These are phyloP conservation scores for Coemansia sp. DNA, from an alignment of 192 early-diverging fungal genomes.

Conservation along the genomic window DNA sequence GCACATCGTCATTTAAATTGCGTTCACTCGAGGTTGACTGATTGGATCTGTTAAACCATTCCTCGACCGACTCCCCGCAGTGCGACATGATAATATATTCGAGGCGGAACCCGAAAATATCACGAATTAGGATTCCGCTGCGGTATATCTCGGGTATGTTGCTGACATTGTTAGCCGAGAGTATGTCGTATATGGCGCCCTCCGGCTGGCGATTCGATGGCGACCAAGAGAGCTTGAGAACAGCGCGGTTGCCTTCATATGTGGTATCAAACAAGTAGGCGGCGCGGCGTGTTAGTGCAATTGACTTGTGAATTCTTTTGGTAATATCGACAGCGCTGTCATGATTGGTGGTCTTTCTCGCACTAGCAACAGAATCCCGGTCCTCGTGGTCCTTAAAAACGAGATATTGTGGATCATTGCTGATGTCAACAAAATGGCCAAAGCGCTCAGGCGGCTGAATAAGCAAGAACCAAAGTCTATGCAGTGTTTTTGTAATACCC, in stretches of 20 bases:
- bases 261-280: neutral
- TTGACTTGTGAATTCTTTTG: neutral
- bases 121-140: slow-evolving; percentile 7
- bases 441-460: neutral
- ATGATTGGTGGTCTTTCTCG: neutral
- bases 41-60: neutral
- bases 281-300: neutral
- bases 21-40: neutral
- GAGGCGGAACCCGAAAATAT: slow-evolving; percentile 17
- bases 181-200: slow-evolving; percentile 11
- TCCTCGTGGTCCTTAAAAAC: neutral
- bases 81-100: slow-evolving; percentile 13
- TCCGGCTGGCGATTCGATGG: slow-evolving; percentile 1
- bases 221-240: slow-evolving; percentile 16
- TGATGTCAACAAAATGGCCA: neutral
- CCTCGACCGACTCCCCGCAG: slow-evolving; percentile 7
- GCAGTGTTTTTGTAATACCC: neutral
- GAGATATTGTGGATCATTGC: neutral
- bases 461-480: neutral
- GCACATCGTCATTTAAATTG: no score
- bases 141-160: slow-evolving; percentile 5
- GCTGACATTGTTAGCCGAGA: neutral
- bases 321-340: neutral
- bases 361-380: neutral
- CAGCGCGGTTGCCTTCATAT: neutral